Conservation (phyloP, 2,329 filamentous ascomycete genomes). For the Botrytis cinerea region DNA sequence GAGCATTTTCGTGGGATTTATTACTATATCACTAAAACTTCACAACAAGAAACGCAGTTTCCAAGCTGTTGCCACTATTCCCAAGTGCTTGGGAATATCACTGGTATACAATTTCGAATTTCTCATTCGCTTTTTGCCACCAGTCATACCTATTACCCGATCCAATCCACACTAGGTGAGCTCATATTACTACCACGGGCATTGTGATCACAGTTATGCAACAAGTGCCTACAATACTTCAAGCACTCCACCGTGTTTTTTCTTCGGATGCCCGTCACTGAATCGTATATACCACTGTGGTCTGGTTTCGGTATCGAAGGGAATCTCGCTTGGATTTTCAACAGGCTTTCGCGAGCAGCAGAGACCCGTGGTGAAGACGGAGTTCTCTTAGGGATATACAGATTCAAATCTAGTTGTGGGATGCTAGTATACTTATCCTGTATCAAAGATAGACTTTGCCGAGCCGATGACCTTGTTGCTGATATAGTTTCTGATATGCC, state of each 20-base stretch:
- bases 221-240: slow-evolving; percentile 6
- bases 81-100: not conserved
- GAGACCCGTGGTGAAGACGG: not conserved
- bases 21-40: not conserved
- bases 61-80: not conserved
- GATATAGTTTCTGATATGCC: not conserved
- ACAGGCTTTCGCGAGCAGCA: not conserved
- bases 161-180: slow-evolving; percentile 34
- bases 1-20: not conserved
- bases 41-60: not conserved
- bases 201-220: slow-evolving; percentile 29
- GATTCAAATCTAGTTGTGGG: not conserved
- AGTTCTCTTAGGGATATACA: not conserved
- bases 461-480: slow-evolving; percentile 1
- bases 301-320: slow-evolving; percentile 24
- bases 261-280: slow-evolving; percentile 24
- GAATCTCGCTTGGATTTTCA: slow-evolving; percentile 9
- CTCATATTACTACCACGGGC: slow-evolving; percentile 21
- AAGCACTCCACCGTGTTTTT: not conserved
- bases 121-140: not conserved
- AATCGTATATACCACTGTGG: slow-evolving; percentile 28
- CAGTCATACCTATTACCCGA: slow-evolving; percentile 25
- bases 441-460: slow-evolving; percentile 11
- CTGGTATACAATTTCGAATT: not conserved
- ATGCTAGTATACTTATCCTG: not conserved